Conservation (phyloP, 768 basidiomycete genomes). For the Hypholoma sublateritium region DNA sequence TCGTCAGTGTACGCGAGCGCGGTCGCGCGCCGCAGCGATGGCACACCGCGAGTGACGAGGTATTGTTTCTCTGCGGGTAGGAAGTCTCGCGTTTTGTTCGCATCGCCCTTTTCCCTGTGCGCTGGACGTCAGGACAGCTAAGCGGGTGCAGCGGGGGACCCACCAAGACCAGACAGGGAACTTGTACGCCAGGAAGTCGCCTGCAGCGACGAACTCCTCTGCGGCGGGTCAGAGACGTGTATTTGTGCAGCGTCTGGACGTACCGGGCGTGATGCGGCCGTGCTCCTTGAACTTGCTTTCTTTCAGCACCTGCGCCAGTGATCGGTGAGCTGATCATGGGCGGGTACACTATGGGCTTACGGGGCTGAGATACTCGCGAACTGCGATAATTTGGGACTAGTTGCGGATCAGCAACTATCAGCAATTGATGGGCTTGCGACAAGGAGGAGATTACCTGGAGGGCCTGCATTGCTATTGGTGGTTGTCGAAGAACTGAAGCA, state of each 20-base stretch:
- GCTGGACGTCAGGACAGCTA: background rate
- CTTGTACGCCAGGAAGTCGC: constrained; percentile 97
- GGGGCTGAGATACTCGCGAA: constrained; percentile 92
- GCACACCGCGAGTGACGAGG: constrained; percentile 93
- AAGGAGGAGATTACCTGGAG: constrained; percentile 32
- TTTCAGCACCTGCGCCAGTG: constrained; percentile 73
- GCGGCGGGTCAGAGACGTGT: constrained; percentile 18
- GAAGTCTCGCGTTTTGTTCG: constrained; percentile 84
- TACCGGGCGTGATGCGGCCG: constrained; percentile 92
- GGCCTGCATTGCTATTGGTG: constrained; percentile 35
- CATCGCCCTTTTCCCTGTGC: constrained; percentile 90
- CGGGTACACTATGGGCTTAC: constrained; percentile 42
- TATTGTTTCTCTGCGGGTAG: constrained; percentile 97
- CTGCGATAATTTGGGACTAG: constrained; percentile 90
- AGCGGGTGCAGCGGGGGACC: constrained; percentile 5
- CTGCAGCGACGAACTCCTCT: constrained; percentile 99
- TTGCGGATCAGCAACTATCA: constrained; percentile 3
- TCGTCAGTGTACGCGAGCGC: constrained; percentile 82
- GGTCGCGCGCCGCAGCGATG: constrained; percentile 91
- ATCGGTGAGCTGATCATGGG: constrained; percentile 26
- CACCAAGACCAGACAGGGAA: constrained; percentile 99
- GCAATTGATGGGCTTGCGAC: background rate
- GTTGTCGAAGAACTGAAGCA: constrained; percentile 18
- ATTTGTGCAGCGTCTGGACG: constrained; percentile 20
- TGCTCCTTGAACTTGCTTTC: constrained; percentile 99